Evolutionary conservation across 768 basidiomycete species (phyloP).

Genomic region (Hypholoma fasciculare): DNA sequence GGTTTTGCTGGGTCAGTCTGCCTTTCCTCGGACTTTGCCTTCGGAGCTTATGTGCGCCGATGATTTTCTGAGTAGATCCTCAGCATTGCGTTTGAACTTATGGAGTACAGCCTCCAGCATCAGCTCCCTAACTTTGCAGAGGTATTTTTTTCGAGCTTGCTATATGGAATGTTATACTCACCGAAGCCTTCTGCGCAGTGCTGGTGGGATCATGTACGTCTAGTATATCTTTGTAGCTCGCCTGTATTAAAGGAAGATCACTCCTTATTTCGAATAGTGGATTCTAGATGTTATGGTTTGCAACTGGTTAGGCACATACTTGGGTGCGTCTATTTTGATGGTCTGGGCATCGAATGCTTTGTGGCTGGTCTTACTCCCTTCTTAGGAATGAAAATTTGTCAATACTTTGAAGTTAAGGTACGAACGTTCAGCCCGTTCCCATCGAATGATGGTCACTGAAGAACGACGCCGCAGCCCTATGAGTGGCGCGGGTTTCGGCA

Average conservation of each 20-base stretch:
- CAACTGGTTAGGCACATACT: slow-evolving; percentile 86
- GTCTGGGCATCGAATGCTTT: slow-evolving; percentile 5
- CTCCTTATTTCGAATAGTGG: slow-evolving; percentile 54
- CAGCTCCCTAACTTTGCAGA: slow-evolving; percentile 88
- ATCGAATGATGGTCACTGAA: slow-evolving; percentile 10
- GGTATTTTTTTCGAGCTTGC: slow-evolving; percentile 43
- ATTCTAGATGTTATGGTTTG: slow-evolving; percentile 83
- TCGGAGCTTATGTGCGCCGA: neutral
- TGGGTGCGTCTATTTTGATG: slow-evolving; percentile 46
- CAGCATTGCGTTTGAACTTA: slow-evolving; percentile 85
- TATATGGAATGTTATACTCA: neutral
- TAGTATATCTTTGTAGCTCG: slow-evolving; percentile 8
- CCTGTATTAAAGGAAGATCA: neutral
- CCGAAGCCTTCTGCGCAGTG: slow-evolving; percentile 44
- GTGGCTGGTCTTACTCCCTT: slow-evolving; percentile 7
- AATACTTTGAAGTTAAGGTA: slow-evolving; percentile 87
- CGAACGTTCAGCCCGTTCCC: slow-evolving; percentile 14
- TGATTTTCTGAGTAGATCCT: slow-evolving; percentile 54
- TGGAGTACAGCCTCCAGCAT: slow-evolving; percentile 86
- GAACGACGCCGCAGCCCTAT: slow-evolving; percentile 56
- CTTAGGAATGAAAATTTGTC: slow-evolving; percentile 83
- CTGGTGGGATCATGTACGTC: slow-evolving; percentile 89
- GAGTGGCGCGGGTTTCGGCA: slow-evolving; percentile 84
- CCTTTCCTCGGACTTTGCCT: slow-evolving; percentile 12
- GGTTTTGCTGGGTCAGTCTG: slow-evolving; percentile 84